Evolutionary conservation across 2,329 filamentous ascomycete genomes (phyloP).

Genomic region (Bimuria novae-zelandiae): DNA sequence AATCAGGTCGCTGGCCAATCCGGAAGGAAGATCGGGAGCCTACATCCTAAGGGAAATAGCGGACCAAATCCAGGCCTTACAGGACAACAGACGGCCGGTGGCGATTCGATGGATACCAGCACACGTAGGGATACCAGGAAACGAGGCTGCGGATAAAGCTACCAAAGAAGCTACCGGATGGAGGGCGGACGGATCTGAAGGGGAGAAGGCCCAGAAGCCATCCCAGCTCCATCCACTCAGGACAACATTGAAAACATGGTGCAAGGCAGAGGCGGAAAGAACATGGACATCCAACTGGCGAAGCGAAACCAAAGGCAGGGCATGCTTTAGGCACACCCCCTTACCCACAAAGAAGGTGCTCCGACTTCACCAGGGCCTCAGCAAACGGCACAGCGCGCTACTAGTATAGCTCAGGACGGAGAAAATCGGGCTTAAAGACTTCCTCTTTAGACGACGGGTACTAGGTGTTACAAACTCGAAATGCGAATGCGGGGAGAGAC

Average conservation of each 20-base stretch:
- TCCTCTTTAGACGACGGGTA: slow-evolving; percentile 22
- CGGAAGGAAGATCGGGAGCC: slow-evolving; percentile 16
- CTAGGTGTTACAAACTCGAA: slow-evolving; percentile 12
- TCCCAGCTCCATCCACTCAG: not conserved
- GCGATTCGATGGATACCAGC: no score
- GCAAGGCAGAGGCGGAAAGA: not conserved
- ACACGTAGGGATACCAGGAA: no score
- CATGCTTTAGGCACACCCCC: slow-evolving; percentile 15
- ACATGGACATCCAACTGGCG: slow-evolving; percentile 1
- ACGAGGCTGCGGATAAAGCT: no score
- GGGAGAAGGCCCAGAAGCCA: no score
- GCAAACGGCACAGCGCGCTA: slow-evolving; percentile 18
- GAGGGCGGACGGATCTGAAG: no score
- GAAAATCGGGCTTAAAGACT: no score
- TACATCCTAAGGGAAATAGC: slow-evolving; percentile 22
- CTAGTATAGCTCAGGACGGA: slow-evolving; percentile 18
- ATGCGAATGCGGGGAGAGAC: slow-evolving; percentile 20
- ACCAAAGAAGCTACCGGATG: no score
- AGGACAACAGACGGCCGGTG: not conserved
- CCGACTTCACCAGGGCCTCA: slow-evolving; percentile 19
- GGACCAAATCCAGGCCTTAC: slow-evolving; percentile 13
- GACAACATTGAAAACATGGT: not conserved
- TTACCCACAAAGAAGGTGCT: slow-evolving; percentile 18
- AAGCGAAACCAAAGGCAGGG: slow-evolving; percentile 12
- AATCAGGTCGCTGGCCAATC: slow-evolving; percentile 18